These are phyloP conservation scores for Paraphoma sp. DNA, from an alignment of 2,329 filamentous ascomycete species.

Conservation along the genomic window DNA sequence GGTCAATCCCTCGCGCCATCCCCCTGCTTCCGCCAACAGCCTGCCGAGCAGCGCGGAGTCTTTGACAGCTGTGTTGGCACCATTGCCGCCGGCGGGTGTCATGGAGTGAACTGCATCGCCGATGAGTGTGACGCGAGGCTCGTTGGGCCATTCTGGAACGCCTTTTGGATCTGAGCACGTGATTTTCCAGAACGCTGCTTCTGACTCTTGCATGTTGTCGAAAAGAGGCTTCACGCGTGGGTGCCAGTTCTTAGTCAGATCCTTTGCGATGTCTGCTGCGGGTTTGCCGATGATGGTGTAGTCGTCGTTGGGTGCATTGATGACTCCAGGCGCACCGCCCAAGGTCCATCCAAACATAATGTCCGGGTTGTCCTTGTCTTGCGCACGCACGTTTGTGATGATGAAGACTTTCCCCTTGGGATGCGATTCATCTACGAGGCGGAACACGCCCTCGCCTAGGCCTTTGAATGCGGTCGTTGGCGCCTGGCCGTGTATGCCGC, in stretches of 20 bases:
- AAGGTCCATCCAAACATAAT: conserved; percentile 70
- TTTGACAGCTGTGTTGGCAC: conserved; percentile 54
- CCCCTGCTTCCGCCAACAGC: conserved; percentile 38
- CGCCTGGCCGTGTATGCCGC: conserved; percentile 71
- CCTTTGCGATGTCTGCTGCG: conserved; percentile 65
- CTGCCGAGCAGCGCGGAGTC: conserved; percentile 52
- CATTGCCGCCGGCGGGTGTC: conserved; percentile 55
- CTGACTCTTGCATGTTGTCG: conserved; percentile 62
- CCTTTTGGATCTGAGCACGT: conserved; percentile 67
- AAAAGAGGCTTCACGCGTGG: conserved; percentile 63
- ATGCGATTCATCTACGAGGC: conserved; percentile 57
- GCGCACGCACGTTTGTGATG: conserved; percentile 69
- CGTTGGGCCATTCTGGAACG: conserved; percentile 66
- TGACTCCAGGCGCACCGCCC: conserved; percentile 63
- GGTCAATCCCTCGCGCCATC: conserved; percentile 43
- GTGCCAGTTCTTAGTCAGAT: conserved; percentile 63
- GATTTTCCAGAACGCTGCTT: conserved; percentile 72
- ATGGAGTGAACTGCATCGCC: conserved; percentile 56
- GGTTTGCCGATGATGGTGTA: conserved; percentile 63
- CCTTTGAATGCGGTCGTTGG: conserved; percentile 66
- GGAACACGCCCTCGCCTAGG: conserved; percentile 69
- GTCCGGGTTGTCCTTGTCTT: conserved; percentile 65
- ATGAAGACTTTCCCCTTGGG: conserved; percentile 56
- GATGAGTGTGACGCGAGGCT: conserved; percentile 57
- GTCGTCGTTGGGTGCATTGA: conserved; percentile 65